Evolutionary conservation across 208 protist genomes (phyloP), one percentile per base, ranked within the genome.

Genomic region (Tritrichomonas foetus): DNA sequence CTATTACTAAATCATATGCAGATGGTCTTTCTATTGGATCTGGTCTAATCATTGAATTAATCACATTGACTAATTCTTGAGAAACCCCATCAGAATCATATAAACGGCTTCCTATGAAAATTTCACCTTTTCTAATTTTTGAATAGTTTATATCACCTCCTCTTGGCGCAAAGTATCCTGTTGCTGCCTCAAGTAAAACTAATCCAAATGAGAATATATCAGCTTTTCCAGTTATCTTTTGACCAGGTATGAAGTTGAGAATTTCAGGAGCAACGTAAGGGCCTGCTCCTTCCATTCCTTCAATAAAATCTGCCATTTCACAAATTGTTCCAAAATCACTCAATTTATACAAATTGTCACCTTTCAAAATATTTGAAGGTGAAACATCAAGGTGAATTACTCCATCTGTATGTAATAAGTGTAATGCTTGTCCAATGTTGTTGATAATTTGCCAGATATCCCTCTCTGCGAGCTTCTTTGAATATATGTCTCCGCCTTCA

Each of bases 151-250:
- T 20, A 50, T 50, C 41, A 9, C 74, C 74, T 1, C 74, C 74
- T 82, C 74, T 82, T 44, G 74, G 74, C 5, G 74, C 74, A 14
- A 50, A 20, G 13, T 82, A 50, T 22, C 74, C 74, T 44, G 74
- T 49, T 53, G 41, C 33, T 1, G 74, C 74, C 41, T 82, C 74
- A 8, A 82, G n/a, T 53, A 82, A 44, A 36, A 82, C 74, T 3
- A 82, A 33, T 47, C 74, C 74, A 36, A 82, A 82, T 20, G 41
- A 50, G 50, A 82, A 82, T 50, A 82, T 82, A 30, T 82, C 74
- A 9, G 74, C 16, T 53, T 47, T 36, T 49, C 47, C 74, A 9
- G 41, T 50, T n/a, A n/a, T 47, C 5, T 41, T 36, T 20, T 75
- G 33, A 47, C n/a, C 41, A 25, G 33, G 33, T n/a, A 1, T 47